Evolutionary conservation across 1,284 basidiomycete genomes (phyloP).

Genomic region (Ganoderma sinense): DNA sequence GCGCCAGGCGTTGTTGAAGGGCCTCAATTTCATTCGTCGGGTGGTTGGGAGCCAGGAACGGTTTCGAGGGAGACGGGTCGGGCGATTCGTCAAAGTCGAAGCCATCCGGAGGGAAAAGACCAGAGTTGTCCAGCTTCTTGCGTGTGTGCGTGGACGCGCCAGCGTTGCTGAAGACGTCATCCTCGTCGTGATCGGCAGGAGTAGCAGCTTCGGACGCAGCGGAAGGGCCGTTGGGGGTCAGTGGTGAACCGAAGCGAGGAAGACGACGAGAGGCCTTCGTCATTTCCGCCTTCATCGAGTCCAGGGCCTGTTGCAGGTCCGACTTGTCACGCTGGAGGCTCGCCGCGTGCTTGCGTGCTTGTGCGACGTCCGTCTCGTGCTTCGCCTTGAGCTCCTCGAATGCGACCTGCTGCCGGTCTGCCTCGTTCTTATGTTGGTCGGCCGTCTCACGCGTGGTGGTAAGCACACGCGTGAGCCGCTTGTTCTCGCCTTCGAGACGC

Average conservation of each 20-base stretch:
- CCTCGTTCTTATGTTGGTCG: constrained; percentile 89
- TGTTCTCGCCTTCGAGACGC: constrained; percentile 85
- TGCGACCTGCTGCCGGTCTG: constrained; percentile 74
- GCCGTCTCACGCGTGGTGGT: constrained; percentile 77
- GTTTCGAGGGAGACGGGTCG: constrained; percentile 66
- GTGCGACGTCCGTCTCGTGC: constrained; percentile 93
- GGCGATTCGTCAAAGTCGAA: constrained; percentile 62
- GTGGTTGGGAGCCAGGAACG: constrained; percentile 73
- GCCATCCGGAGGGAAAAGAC: constrained; percentile 63
- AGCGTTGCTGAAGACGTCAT: constrained; percentile 72
- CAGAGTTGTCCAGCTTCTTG: constrained; percentile 62
- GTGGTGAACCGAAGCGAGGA: constrained; percentile 71
- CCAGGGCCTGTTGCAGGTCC: constrained; percentile 86
- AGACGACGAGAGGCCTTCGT: constrained; percentile 65
- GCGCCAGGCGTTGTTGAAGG: constrained; percentile 79
- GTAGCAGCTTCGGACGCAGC: constrained; percentile 58
- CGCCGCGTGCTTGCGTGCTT: constrained; percentile 87
- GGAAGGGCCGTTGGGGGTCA: constrained; percentile 65
- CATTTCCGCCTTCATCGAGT: constrained; percentile 75
- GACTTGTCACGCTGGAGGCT: constrained; percentile 91
- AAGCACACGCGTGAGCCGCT: constrained; percentile 81
- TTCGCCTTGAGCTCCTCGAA: constrained; percentile 85
- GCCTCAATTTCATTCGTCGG: constrained; percentile 82
- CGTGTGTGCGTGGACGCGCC: constrained; percentile 68
- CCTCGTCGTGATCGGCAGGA: constrained; percentile 66